Conservation (phyloP, 306 rosid species). For the Canavalia gladiata region DNA sequence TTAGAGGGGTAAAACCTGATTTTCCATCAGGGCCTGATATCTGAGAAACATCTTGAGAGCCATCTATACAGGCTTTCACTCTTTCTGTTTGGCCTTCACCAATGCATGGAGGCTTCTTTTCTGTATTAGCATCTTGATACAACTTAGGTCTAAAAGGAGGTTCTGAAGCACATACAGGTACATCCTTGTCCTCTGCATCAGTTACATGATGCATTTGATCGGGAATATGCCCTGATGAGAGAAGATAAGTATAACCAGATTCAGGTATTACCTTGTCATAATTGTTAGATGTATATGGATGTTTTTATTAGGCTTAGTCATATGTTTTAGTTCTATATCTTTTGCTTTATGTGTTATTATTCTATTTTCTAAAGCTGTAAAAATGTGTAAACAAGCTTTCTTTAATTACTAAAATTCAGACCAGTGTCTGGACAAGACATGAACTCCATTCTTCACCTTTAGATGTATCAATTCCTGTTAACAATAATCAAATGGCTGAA, state of each 20-base stretch:
- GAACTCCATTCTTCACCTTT: conserved; percentile 32
- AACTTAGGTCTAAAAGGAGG: conserved; percentile 51
- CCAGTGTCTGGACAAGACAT: conserved; percentile 17
- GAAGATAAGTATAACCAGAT: conserved; percentile 49
- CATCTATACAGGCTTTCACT: conserved; percentile 52
- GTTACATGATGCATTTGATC: conserved; percentile 51
- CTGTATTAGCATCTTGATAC: conserved; percentile 52
- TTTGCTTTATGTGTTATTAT: conserved; percentile 17
- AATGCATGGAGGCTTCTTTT: conserved; percentile 47
- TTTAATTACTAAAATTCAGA: conserved; percentile 33
- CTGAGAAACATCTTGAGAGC: conserved; percentile 73
- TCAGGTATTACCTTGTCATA: conserved; percentile 46
- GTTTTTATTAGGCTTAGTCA: not conserved
- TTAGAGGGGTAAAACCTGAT: conserved; percentile 77
- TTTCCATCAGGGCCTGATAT: conserved; percentile 82
- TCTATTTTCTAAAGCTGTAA: conserved; percentile 3
- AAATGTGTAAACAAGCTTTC: conserved; percentile 13
- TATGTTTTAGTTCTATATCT: conserved; percentile 25
- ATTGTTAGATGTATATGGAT: conserved; percentile 13
- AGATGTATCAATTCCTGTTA: conserved; percentile 23
- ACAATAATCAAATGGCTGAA: conserved; percentile 48
- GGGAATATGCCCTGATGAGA: conserved; percentile 33
- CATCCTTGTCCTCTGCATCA: conserved; percentile 47
- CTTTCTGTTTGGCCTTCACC: conserved; percentile 53
- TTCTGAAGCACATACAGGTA: conserved; percentile 40